Base-by-base conservation (phyloP, 305 asterid species). In the Solanum chacoense region DNA sequence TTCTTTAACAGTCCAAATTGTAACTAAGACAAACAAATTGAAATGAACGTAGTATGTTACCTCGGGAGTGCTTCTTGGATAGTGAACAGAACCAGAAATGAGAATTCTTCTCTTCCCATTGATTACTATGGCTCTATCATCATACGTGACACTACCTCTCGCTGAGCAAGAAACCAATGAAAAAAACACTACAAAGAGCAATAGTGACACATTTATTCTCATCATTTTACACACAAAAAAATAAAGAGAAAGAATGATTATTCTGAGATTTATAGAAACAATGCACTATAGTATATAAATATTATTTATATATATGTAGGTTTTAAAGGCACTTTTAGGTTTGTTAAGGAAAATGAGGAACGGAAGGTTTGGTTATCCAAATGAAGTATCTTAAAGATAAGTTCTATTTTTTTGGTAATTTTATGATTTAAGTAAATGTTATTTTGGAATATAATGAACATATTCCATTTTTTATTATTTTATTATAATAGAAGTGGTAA, bases 31-130 rank as follows among this genome's bases (percentile, higher is more conserved):
- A 50, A 16, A 65, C 7, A 24, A 67, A 67, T 4, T 67, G 31
- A 67, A 24, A 67, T 4, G 16, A 5, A 65, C 0, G 13, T 5
- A 50, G 75, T 26, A 24, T n/a, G 8, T 20, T 91, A 96, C 98
- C 96, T 95, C 91, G 63, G 98, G 98, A 16, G 99, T 95, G 93
- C 98, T 96, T 95, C 99, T 95, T 50, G 99, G 98, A 55, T 95
- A 95, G 88, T 95, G 99, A 93, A 96, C 94, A 20, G 98, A 96
- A 28, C 98, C 98, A 89, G 98, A 96, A 88, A 95, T 91, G 37
- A 96, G 93, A 90, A 96, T 95, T 91, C 91, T 95, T 88, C 98
- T 92, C 55, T 90, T 90, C 73, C 98, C 98, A 92, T 96, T 93
- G 8, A 95, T 94, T 32, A 96, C 91, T 38, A 96, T 89, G 11